These are phyloP conservation scores for Penicillium goetzii DNA, from an alignment of 495 filamentous ascomycete species.

Conservation along the genomic window DNA sequence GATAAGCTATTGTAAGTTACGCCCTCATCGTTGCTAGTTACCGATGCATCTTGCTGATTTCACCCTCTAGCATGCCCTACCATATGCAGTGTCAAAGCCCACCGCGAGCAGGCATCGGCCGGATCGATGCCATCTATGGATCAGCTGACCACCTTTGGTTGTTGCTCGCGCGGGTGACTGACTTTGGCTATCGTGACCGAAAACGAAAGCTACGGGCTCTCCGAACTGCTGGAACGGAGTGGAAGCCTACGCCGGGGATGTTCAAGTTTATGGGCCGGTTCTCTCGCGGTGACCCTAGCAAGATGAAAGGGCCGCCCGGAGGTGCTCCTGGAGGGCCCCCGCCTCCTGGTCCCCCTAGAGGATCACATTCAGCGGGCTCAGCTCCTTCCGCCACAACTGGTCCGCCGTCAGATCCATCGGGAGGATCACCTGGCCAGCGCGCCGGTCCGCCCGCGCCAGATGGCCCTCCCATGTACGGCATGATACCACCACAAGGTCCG, in stretches of 20 bases:
- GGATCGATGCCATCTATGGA: slow-evolving; percentile 80
- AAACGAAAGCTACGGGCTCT: slow-evolving; percentile 68
- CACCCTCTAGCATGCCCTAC: slow-evolving; percentile 69
- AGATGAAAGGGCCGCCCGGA: slow-evolving; percentile 31
- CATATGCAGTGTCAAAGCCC: slow-evolving; percentile 80
- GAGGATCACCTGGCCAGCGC: slow-evolving; percentile 19
- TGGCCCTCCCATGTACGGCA: slow-evolving; percentile 55
- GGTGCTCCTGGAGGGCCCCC: slow-evolving; percentile 21
- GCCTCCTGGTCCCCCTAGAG: slow-evolving; percentile 29
- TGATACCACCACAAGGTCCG: slow-evolving; percentile 51
- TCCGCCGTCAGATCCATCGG: slow-evolving; percentile 3
- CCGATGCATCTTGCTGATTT: neutral
- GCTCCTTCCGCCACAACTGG: slow-evolving; percentile 21
- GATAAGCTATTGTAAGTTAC: slow-evolving; percentile 77
- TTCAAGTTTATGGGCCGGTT: slow-evolving; percentile 50
- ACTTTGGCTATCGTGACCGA: slow-evolving; percentile 79
- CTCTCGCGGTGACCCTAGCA: slow-evolving; percentile 23
- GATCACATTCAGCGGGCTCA: slow-evolving; percentile 20
- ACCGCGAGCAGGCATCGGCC: slow-evolving; percentile 78
- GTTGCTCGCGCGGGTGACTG: slow-evolving; percentile 77
- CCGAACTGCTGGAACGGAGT: slow-evolving; percentile 54
- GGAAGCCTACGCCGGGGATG: slow-evolving; percentile 60
- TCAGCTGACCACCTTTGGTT: slow-evolving; percentile 85
- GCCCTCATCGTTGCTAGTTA: neutral
- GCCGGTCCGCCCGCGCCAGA: slow-evolving; percentile 12